Percentiles rank a stretch among this genome's conserved stretches.
Conservation (phyloP, 2,329 filamentous ascomycete species). For the Tolypocladium capitatum region DNA sequence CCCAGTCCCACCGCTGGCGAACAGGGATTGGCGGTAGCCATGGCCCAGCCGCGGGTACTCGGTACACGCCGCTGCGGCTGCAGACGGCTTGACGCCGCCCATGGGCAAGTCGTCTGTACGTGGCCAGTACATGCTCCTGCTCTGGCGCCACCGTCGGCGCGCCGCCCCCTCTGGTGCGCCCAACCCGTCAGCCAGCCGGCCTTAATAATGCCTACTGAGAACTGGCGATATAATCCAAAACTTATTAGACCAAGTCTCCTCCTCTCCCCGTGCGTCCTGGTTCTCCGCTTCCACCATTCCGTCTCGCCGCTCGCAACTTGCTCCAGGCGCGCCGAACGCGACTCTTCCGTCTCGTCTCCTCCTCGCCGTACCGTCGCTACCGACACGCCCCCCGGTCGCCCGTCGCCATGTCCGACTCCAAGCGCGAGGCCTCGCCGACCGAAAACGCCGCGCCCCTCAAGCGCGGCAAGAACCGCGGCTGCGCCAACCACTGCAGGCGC, state of each 20-base stretch:
- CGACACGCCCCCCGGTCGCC: not conserved
- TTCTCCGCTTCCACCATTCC: not conserved
- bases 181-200: too few relatives aligned
- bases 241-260: not conserved
- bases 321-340: not conserved
- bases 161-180: too few relatives aligned
- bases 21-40: too few relatives aligned
- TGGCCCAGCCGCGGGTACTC: too few relatives aligned
- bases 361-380: not conserved
- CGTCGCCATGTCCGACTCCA: conserved; percentile 22
- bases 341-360: not conserved
- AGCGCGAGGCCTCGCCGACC: conserved; percentile 20
- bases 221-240: too few relatives aligned
- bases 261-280: not conserved
- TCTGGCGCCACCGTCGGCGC: too few relatives aligned
- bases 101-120: too few relatives aligned
- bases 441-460: conserved; percentile 17
- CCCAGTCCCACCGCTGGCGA: too few relatives aligned
- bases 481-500: conserved; percentile 34
- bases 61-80: too few relatives aligned
- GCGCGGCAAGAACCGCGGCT: conserved; percentile 22
- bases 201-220: too few relatives aligned
- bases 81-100: too few relatives aligned
- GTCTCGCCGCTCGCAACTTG: not conserved
- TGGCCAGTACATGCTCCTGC: too few relatives aligned